Base-by-base conservation (phyloP, 1,139 yeast genomes). In the Kodamaea alishanica region DNA sequence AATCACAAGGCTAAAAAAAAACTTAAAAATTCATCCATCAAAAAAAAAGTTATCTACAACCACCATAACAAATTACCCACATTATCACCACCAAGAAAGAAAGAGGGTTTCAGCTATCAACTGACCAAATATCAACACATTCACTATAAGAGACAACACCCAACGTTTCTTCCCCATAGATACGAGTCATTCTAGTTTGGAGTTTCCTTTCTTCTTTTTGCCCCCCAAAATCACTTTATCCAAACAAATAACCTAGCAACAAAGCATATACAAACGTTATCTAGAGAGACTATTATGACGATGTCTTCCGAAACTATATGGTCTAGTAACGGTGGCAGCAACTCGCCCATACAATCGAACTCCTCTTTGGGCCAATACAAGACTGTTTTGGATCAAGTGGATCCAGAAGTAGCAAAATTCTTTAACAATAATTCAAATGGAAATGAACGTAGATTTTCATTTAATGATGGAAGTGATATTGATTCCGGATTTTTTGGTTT, bases 361-460 rank as follows among this genome's bases (percentile, higher is more conserved):
- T 43, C 54, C 40, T 46, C 28, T 39, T 50, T 38, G 28, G 48
- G 55, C 28, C 66, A 60, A 35, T 66, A 61, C 48, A 58, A 59
- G 30, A 51, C 65, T 6, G 70, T 63, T 4, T 55, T 67, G 42
- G 70, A 67, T 41, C 64, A 58, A 46, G 67, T 63, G 15, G 75
- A 73, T 48, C 70, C 74, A 7, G 79, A 75, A 35, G 75, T 75
- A 30, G 77, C 75, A 32, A 73, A 74, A 39, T 49, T 63, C 39
- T 56, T 65, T 34, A 47, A 55, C 10, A 33, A 32, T 20, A 41
- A 28, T 11, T 34, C 40, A 10, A 39, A 26, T 26, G 28, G 6
- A 23, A 26, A 38, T 8, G 45, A 38, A 12, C 49, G 72, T 40
- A 52, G 67, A 32, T 56, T 70, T 46, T 64, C 74, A 23, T 59